A percentile compares a stretch with the other conserved stretches of the same genome.
These are phyloP conservation scores for Patellaria atrata DNA, from an alignment of 495 filamentous ascomycete genomes.

Conservation along the genomic window DNA sequence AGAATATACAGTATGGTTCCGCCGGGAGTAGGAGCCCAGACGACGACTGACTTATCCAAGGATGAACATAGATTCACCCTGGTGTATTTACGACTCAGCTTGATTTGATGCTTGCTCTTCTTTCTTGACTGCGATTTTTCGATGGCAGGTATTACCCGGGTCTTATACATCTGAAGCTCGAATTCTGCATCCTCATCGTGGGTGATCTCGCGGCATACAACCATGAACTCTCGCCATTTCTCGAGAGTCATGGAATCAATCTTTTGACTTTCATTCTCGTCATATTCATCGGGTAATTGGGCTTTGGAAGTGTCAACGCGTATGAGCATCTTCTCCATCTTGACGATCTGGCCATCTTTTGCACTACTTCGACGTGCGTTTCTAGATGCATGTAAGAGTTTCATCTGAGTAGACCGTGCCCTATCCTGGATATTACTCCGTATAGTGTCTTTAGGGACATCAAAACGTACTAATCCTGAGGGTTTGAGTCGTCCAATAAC, in stretches of 20 bases:
- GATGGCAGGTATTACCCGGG: slow-evolving; percentile 47
- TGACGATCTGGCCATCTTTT: slow-evolving; percentile 51
- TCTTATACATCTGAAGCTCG: slow-evolving; percentile 54
- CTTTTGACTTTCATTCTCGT: slow-evolving; percentile 50
- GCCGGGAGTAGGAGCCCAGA: slow-evolving; percentile 43
- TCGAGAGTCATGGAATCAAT: slow-evolving; percentile 46
- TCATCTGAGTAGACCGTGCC: slow-evolving; percentile 20
- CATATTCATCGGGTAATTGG: slow-evolving; percentile 45
- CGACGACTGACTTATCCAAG: slow-evolving; percentile 56
- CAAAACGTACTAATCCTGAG: slow-evolving; percentile 22
- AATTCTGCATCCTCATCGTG: slow-evolving; percentile 42
- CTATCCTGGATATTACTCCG: slow-evolving; percentile 19
- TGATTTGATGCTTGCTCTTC: slow-evolving; percentile 41
- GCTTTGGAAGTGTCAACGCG: slow-evolving; percentile 44
- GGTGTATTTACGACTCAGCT: slow-evolving; percentile 37
- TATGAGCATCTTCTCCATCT: slow-evolving; percentile 64
- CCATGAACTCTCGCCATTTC: slow-evolving; percentile 59
- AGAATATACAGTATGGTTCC: slow-evolving; percentile 55
- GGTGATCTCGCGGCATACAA: slow-evolving; percentile 48
- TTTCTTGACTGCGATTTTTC: slow-evolving; percentile 37
- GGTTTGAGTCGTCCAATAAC: too few relatives aligned
- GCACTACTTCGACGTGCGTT: slow-evolving; percentile 19
- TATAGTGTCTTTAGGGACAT: slow-evolving; percentile 19
- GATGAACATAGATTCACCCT: slow-evolving; percentile 56
- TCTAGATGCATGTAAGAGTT: slow-evolving; percentile 15